These are phyloP conservation scores for Fusarium albidum DNA, from an alignment of 2,329 filamentous ascomycete species.

Conservation along the genomic window DNA sequence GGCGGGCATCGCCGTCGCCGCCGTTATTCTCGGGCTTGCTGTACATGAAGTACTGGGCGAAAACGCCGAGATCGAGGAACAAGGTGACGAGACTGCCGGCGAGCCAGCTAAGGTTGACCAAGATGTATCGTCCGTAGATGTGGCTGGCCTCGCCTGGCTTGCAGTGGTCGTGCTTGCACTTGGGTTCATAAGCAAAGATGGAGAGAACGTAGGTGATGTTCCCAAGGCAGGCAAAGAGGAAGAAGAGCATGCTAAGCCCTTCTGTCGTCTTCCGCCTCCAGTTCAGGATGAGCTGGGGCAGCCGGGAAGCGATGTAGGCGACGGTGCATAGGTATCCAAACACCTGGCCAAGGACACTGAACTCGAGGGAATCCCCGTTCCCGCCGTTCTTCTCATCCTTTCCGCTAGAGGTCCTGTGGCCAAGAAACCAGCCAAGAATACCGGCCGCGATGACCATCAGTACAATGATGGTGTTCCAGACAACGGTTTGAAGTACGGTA, in stretches of 20 bases:
- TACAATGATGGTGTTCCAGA: slow-evolving; percentile 80
- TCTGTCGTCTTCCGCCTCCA: slow-evolving; percentile 93
- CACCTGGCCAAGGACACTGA: slow-evolving; percentile 83
- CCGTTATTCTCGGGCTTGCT: slow-evolving; percentile 54
- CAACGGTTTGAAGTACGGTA: slow-evolving; percentile 63
- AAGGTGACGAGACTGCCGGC: slow-evolving; percentile 89
- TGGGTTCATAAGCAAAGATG: slow-evolving; percentile 88
- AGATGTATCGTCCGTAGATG: slow-evolving; percentile 82
- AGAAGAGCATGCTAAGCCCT: slow-evolving; percentile 92
- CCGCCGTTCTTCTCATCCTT: slow-evolving; percentile 50
- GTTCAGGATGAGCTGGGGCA: slow-evolving; percentile 92
- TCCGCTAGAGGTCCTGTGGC: slow-evolving; percentile 47
- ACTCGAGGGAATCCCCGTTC: slow-evolving; percentile 62
- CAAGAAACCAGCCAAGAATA: slow-evolving; percentile 84
- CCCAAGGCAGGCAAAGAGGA: slow-evolving; percentile 94
- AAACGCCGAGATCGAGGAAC: slow-evolving; percentile 84
- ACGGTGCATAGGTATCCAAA: slow-evolving; percentile 93
- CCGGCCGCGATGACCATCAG: slow-evolving; percentile 86
- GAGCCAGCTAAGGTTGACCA: slow-evolving; percentile 92
- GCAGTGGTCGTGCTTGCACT: slow-evolving; percentile 67
- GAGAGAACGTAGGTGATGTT: slow-evolving; percentile 93
- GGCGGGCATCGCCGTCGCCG: slow-evolving; percentile 2
- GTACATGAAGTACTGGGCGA: slow-evolving; percentile 92
- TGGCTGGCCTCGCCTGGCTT: slow-evolving; percentile 67
- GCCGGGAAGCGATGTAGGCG: slow-evolving; percentile 86